Base-by-base conservation (phyloP, 1,139 yeast genomes). In the Lodderomyces margitis region DNA sequence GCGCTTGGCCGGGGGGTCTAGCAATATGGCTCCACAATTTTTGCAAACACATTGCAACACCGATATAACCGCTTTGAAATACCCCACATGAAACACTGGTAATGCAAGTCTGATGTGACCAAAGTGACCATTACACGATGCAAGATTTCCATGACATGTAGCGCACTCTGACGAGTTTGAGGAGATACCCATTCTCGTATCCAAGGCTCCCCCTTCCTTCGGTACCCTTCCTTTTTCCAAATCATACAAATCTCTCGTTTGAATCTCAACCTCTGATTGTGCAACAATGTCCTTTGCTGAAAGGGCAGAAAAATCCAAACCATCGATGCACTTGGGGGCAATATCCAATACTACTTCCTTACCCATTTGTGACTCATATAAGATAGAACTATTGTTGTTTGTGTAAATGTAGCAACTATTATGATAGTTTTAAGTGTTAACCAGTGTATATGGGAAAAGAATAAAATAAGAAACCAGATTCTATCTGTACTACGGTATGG, bases 71-170 rank as follows among this genome's bases (percentile, higher is more conserved):
- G 94, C 83, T 61, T 91, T 92, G 74, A 94, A 92, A 61, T 89
- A 94, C 5, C 99, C 99, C 36, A 92, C 95, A 59, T 94, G 98
- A 67, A 92, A 94, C 14, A 91, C 98, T 2, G 99, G 99, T 39
- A 94, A 70, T 0, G 98, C 96, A 41, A 94, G 74, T 52, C 88
- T 80, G 49, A 94, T 80, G 58, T 94, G 96, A 34, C 99, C 99
- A 61, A 94, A 94, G 66, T 94, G 99, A 42, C 99, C 99, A 64
- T 92, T 97, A 61, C 99, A 94, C 1, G 95, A 80, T 0, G 96
- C 96, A 54, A 94, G 69, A 53, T 83, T 83, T 7, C 98, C 98
- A 53, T 82, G 89, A 66, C 99, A 94, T 0, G 98, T 94, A 12
- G 79, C 62, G 70, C 98, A 94, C 57, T 86, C 95, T 19, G 80